These are phyloP conservation scores for Chaetomidium leptoderma DNA, from an alignment of 495 filamentous ascomycete genomes.

Conservation along the genomic window DNA sequence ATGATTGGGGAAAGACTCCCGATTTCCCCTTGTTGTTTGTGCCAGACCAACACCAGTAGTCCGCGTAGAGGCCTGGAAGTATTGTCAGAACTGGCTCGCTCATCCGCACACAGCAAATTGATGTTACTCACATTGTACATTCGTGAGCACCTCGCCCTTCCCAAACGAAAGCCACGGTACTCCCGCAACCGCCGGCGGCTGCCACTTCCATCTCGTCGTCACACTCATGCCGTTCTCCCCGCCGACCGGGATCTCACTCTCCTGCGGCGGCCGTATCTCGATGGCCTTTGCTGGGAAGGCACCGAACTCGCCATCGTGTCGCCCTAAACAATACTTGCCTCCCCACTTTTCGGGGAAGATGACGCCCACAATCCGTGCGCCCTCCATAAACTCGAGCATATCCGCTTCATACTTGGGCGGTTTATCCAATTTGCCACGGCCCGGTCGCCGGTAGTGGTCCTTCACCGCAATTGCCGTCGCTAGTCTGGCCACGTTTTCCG, in stretches of 20 bases:
- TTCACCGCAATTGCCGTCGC: constrained; percentile 33
- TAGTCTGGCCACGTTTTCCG: constrained; percentile 31
- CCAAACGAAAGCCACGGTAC: constrained; percentile 39
- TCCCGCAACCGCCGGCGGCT: constrained; percentile 22
- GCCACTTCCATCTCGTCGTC: constrained; percentile 43
- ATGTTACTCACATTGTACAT: constrained; percentile 32
- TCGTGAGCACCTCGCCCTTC: constrained; percentile 41
- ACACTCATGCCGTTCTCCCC: constrained; percentile 33
- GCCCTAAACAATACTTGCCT: constrained; percentile 43
- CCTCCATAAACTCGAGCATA: constrained; percentile 41
- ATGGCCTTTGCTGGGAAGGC: constrained; percentile 40
- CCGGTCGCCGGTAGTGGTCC: constrained; percentile 34
- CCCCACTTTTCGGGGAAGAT: constrained; percentile 44
- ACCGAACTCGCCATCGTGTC: constrained; percentile 44
- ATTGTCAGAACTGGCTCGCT: background rate
- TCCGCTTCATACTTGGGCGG: constrained; percentile 36
- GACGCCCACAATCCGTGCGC: constrained; percentile 43
- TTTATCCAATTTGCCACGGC: constrained; percentile 26
- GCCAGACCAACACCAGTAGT: constrained; percentile 49
- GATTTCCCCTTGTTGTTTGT: constrained; percentile 41
- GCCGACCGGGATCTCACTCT: constrained; percentile 30
- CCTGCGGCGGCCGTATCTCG: constrained; percentile 32
- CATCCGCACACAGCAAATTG: too few species aligned
- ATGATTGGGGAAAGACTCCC: constrained; percentile 38
- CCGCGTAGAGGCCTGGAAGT: constrained; percentile 31